phyloP scores from a whole-genome alignment of 192 early-diverging fungal species.

The Allomyces macrogynus region DNA sequence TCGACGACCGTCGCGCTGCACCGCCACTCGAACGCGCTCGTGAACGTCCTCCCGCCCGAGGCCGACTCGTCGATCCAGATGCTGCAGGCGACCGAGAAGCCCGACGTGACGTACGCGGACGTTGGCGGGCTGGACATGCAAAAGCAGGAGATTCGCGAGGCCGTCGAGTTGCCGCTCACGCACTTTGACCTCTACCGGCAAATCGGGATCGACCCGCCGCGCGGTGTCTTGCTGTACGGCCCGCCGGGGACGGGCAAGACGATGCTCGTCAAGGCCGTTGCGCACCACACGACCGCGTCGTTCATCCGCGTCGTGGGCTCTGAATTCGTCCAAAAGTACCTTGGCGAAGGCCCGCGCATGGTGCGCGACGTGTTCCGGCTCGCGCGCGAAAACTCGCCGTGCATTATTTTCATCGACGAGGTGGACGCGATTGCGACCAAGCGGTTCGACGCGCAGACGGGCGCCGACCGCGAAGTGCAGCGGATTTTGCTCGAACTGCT shows the following conservation, averaged over 20 bases:
- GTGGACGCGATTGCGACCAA: slow-evolving; percentile 97
- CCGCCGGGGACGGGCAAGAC: slow-evolving; percentile 98
- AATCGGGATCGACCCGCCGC: slow-evolving; percentile 97
- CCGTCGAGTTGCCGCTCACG: slow-evolving; percentile 90
- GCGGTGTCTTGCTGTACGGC: slow-evolving; percentile 96
- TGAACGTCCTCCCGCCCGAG: slow-evolving; percentile 94
- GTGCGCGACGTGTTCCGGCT: slow-evolving; percentile 93
- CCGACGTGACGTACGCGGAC: slow-evolving; percentile 60
- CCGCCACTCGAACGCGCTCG: slow-evolving; percentile 87
- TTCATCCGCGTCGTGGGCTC: slow-evolving; percentile 95
- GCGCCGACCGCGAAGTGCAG: slow-evolving; percentile 96
- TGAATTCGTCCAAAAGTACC: slow-evolving; percentile 98
- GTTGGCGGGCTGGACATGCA: slow-evolving; percentile 76
- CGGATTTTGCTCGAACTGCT: slow-evolving; percentile 89
- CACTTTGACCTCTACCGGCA: slow-evolving; percentile 96
- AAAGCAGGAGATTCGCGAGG: slow-evolving; percentile 86
- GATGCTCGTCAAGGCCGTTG: slow-evolving; percentile 96
- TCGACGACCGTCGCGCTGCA: slow-evolving; percentile 83
- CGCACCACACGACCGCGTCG: slow-evolving; percentile 88
- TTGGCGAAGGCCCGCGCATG: slow-evolving; percentile 94
- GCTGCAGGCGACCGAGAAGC: slow-evolving; percentile 56
- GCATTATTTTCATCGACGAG: slow-evolving; percentile 98
- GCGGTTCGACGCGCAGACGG: slow-evolving; percentile 93
- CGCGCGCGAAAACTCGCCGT: slow-evolving; percentile 89
- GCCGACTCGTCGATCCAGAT: slow-evolving; percentile 79